phyloP scores from a whole-genome alignment of 73 alveolate genomes.

The Uronychia setigera region DNA sequence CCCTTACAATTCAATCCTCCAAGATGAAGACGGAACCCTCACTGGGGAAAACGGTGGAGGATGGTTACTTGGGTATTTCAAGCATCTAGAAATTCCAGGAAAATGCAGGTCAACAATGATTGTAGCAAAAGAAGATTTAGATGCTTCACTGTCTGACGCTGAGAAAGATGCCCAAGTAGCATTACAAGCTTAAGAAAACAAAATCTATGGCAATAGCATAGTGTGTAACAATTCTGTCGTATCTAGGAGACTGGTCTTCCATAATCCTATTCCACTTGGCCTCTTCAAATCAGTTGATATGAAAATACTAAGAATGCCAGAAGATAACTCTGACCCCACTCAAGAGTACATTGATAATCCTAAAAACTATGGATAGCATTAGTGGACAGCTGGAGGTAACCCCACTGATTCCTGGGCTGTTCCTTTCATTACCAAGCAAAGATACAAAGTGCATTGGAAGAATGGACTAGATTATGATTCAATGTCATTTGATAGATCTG shows the following conservation, averaged over 20 bases:
- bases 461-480: slow-evolving; percentile 38
- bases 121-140: not conserved
- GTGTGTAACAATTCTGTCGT: not conserved
- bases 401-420: slow-evolving; percentile 44
- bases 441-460: slow-evolving; percentile 53
- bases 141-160: not conserved
- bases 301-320: slow-evolving; percentile 10
- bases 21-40: slow-evolving; percentile 24
- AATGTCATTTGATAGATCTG: slow-evolving; percentile 6
- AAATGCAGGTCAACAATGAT: not conserved
- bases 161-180: not conserved
- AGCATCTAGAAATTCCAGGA: slow-evolving; percentile 13
- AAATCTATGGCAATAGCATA: not conserved
- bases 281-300: not conserved
- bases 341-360: not conserved
- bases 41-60: slow-evolving; percentile 3
- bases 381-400: not conserved
- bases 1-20: slow-evolving; percentile 28
- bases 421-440: slow-evolving; percentile 50
- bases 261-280: not conserved
- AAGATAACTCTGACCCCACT: not conserved
- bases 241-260: slow-evolving; percentile 12
- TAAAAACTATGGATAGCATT: not conserved
- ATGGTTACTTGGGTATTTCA: slow-evolving; percentile 30
- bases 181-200: not conserved